These are phyloP conservation scores for Trichoderma aggressivum DNA, from an alignment of 2,329 filamentous ascomycete genomes.

Conservation along the genomic window DNA sequence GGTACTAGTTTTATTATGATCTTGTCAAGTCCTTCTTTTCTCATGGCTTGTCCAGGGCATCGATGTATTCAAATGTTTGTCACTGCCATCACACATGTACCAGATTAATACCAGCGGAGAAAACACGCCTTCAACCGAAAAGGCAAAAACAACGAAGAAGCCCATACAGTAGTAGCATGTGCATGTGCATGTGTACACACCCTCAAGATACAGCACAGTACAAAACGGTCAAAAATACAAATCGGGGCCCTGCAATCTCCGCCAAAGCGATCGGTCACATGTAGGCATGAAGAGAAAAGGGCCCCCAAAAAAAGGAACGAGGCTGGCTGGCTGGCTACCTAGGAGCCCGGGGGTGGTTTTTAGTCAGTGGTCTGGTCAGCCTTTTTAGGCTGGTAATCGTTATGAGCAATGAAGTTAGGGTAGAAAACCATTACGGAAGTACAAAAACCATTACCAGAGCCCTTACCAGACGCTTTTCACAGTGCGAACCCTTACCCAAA, in stretches of 20 bases:
- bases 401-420: too few relatives aligned
- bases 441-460: too few relatives aligned
- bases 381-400: too few relatives aligned
- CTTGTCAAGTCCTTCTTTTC: not conserved
- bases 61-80: not conserved
- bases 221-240: not conserved
- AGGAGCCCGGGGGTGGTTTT: too few relatives aligned
- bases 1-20: not conserved
- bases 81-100: not conserved
- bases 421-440: too few relatives aligned
- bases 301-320: not conserved
- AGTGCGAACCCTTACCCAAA: too few relatives aligned
- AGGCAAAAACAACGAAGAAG: not conserved
- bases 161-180: too few relatives aligned
- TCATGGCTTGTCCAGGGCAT: not conserved
- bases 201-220: not conserved
- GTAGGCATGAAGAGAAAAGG: not conserved
- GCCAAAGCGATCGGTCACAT: slow-evolving; percentile 2
- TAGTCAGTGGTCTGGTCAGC: too few relatives aligned
- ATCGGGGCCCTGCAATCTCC: not conserved
- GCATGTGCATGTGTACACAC: too few relatives aligned
- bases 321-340: too few relatives aligned
- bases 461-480: too few relatives aligned
- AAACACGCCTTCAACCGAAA: not conserved
- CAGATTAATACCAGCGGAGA: not conserved